phyloP scores from a whole-genome alignment of 768 basidiomycete genomes.

The Mycena venus region DNA sequence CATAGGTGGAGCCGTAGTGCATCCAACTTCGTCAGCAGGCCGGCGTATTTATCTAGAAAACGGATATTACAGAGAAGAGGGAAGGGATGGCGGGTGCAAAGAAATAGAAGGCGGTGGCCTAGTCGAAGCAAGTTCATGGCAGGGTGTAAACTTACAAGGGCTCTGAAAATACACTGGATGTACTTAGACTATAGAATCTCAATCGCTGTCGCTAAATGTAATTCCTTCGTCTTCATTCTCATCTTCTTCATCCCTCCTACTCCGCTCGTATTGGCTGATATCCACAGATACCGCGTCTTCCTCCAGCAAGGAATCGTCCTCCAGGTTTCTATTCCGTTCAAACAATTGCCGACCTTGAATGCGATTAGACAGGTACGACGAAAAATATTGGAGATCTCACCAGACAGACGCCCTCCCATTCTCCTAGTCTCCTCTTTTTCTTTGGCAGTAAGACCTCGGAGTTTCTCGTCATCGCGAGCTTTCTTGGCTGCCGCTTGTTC shows the following conservation, averaged over 20 bases:
- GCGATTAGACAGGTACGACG: not conserved
- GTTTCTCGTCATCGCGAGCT: slow-evolving; percentile 79
- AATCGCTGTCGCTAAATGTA: slow-evolving; percentile 92
- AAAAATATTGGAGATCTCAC: slow-evolving; percentile 56
- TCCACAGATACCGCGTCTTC: slow-evolving; percentile 92
- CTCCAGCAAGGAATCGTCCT: slow-evolving; percentile 86
- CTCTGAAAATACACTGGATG: slow-evolving; percentile 53
- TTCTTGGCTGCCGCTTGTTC: slow-evolving; percentile 68
- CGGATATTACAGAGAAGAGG: slow-evolving; percentile 74
- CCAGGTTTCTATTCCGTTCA: slow-evolving; percentile 82
- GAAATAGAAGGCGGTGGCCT: slow-evolving; percentile 66
- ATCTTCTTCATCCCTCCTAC: slow-evolving; percentile 73
- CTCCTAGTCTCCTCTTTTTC: slow-evolving; percentile 51
- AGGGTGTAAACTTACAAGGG: slow-evolving; percentile 72
- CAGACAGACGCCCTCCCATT: slow-evolving; percentile 71
- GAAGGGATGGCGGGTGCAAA: slow-evolving; percentile 67
- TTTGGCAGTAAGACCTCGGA: slow-evolving; percentile 41
- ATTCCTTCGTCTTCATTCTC: slow-evolving; percentile 76
- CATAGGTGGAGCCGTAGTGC: slow-evolving; percentile 65
- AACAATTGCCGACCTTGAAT: slow-evolving; percentile 91
- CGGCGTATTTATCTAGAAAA: slow-evolving; percentile 59
- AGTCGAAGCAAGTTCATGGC: slow-evolving; percentile 65
- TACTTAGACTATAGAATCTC: slow-evolving; percentile 36
- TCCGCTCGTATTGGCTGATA: slow-evolving; percentile 88
- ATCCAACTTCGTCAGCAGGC: slow-evolving; percentile 44